Percentiles rank a stretch among this genome's conserved stretches.
Evolutionary conservation across 2,329 filamentous ascomycete species (phyloP).

Genomic region (Diaporthe caulivora): DNA sequence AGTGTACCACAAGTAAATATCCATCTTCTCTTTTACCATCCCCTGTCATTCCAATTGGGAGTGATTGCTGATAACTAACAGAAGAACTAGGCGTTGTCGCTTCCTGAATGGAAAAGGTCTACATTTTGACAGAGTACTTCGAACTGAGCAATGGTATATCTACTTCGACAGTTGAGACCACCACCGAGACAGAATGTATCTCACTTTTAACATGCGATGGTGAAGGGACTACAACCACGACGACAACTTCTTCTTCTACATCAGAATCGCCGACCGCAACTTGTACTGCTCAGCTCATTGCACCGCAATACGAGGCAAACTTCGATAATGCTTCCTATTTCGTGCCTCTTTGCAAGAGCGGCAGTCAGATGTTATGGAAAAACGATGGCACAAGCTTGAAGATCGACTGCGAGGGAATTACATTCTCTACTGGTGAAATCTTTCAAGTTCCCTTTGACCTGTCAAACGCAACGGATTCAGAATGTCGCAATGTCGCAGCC

Average conservation of each 20-base stretch:
- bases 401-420: constrained; percentile 4
- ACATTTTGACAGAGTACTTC: constrained; percentile 2
- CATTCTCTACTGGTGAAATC: background rate
- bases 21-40: no score
- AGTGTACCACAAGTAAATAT: constrained; percentile 6
- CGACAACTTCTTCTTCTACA: background rate
- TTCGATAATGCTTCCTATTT: constrained; percentile 24
- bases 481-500: background rate
- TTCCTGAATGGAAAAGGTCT: background rate
- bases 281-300: constrained; percentile 4
- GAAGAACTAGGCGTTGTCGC: no score
- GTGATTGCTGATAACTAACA: no score
- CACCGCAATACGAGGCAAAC: constrained; percentile 6
- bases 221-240: background rate
- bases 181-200: background rate
- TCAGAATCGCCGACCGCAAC: background rate
- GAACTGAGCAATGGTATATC: constrained; percentile 1
- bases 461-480: background rate
- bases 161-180: constrained; percentile 3
- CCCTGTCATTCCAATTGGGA: no score
- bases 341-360: constrained; percentile 16
- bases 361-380: constrained; percentile 2
- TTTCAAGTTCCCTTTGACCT: background rate
- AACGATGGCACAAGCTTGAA: constrained; percentile 15
- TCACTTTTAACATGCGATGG: background rate